Conservation (phyloP, 495 filamentous ascomycete genomes). For the Podospora comata region DNA sequence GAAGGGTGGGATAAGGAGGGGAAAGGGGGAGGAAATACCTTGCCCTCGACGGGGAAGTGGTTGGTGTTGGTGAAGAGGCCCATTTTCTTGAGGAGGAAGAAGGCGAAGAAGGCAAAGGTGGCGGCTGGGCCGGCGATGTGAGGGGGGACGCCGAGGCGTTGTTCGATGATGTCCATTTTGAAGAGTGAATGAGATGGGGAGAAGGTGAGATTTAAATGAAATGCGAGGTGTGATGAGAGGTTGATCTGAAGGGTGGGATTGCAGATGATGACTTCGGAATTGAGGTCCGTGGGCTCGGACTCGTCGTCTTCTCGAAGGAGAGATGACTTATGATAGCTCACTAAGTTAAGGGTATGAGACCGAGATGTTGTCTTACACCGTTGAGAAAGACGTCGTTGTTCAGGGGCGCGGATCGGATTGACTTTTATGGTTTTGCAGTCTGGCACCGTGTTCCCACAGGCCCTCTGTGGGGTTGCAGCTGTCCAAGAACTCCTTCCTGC, state of each 20-base stretch:
- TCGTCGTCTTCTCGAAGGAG: background rate
- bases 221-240: slow-evolving; percentile 3
- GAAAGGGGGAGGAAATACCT: slow-evolving; percentile 49
- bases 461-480: background rate
- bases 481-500: background rate
- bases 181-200: background rate
- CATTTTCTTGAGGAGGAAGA: slow-evolving; percentile 56
- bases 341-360: background rate
- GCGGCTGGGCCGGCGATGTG: slow-evolving; percentile 41
- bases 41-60: slow-evolving; percentile 76
- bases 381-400: background rate
- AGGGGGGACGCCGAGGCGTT: slow-evolving; percentile 14
- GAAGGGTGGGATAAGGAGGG: background rate
- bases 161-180: slow-evolving; percentile 22
- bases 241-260: background rate
- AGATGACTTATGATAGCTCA: background rate
- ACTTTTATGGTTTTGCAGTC: background rate
- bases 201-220: background rate
- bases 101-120: slow-evolving; percentile 42
- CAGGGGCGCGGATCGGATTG: slow-evolving; percentile 6
- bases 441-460: background rate
- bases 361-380: background rate
- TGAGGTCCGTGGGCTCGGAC: background rate
- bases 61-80: slow-evolving; percentile 64
- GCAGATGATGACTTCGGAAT: background rate